Percentiles rank a stretch among this genome's conserved stretches.
phyloP scores from a whole-genome alignment of 1,284 basidiomycete species.

The Boletus sp. region DNA sequence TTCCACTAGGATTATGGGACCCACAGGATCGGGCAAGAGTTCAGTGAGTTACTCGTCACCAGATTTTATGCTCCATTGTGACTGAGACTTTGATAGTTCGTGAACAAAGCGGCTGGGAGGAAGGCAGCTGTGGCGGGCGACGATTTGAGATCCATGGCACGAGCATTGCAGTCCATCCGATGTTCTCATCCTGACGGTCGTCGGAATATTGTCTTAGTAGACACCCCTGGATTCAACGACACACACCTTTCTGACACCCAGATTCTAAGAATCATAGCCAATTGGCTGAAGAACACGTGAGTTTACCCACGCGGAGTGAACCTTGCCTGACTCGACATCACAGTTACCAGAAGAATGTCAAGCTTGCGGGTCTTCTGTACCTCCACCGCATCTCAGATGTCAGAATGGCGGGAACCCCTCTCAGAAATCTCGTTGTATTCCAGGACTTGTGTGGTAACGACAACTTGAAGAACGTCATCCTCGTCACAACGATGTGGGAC shows the following conservation, averaged over 20 bases:
- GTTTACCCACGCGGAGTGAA: background rate
- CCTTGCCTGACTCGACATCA: background rate
- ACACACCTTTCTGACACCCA: constrained; percentile 15
- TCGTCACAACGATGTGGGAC: constrained; percentile 34
- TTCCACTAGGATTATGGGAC: constrained; percentile 38
- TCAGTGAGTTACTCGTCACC: constrained; percentile 25
- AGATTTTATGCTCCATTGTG: background rate
- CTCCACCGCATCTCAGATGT: constrained; percentile 40
- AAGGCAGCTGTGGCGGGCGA: background rate
- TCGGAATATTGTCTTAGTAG: constrained; percentile 21
- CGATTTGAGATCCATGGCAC: constrained; percentile 8
- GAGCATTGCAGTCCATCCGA: constrained; percentile 11
- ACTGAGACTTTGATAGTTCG: constrained; percentile 15
- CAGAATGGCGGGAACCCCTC: constrained; percentile 40
- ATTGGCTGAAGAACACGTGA: constrained; percentile 25
- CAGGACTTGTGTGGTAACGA: constrained; percentile 24
- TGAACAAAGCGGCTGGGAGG: constrained; percentile 16
- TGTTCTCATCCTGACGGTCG: constrained; percentile 16
- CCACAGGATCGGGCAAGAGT: constrained; percentile 41
- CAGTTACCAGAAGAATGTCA: constrained; percentile 19
- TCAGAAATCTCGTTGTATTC: constrained; percentile 22
- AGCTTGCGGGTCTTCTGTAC: constrained; percentile 28
- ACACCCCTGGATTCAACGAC: constrained; percentile 29
- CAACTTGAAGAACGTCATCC: constrained; percentile 23
- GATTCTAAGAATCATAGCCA: constrained; percentile 21